Base-by-base conservation (phyloP, 768 basidiomycete species). In the Pholiota microspora region DNA sequence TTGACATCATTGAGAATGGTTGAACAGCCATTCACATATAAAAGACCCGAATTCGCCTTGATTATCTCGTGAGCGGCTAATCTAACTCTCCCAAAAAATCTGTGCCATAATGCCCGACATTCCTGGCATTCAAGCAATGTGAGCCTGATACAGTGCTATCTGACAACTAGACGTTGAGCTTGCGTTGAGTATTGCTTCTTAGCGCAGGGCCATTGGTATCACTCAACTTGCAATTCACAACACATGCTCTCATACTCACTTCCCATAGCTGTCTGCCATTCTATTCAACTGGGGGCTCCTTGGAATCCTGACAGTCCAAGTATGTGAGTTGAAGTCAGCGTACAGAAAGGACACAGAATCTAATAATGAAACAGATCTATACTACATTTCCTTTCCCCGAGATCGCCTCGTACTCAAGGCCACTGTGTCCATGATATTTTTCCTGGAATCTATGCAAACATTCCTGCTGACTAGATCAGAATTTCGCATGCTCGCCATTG, bases 261-360 rank as follows among this genome's bases (percentile, higher is more conserved):
- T 12, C 34, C n/a, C n/a, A 12, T 35, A 60, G 44, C 29, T 52
- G 8, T 45, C 45, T n/a, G 49, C 34, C 15, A 36, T 38, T 21
- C 35, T 50, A 36, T 50, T 50, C 36, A 50, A 50, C 34, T 50
- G 49, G 49, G 49, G 49, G 9, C 21, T 50, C 3, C 36, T 29
- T 12, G 49, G 49, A 25, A 36, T 50, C 25, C 36, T 50, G 16
- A 36, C 49, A 2, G 36, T 38, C 1, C 49, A 50, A 50, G 49
- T 50, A 25, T 50, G 49, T 50, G 24, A 25, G 49, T 25, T 25
- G 5, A 35, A 12, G 10, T 35, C 10, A 4, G 10, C n/a, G 10
- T 35, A 3, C n/a, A 9, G 3, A n/a, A 12, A 35, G 10, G 5
- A 35, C n/a, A 4, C n/a, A 12, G n/a, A 35, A 5, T 35, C 34